phyloP scores from a whole-genome alignment of 1,139 yeast species.

The Hyphopichia pseudoburtonii region DNA sequence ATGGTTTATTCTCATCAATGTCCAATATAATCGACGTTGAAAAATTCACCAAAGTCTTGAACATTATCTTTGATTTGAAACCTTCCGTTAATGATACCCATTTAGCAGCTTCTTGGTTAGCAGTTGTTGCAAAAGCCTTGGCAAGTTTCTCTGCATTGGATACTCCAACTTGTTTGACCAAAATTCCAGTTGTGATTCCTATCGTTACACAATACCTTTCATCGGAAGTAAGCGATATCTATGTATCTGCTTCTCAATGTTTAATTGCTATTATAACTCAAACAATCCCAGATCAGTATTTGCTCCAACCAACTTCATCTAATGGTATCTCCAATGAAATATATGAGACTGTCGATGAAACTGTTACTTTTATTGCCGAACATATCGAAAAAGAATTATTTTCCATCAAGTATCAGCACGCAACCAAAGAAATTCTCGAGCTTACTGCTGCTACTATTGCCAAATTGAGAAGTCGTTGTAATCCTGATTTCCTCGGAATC shows the following conservation, averaged over 20 bases:
- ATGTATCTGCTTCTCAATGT: constrained; percentile 81
- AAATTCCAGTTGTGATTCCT: constrained; percentile 57
- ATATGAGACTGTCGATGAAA: constrained; percentile 58
- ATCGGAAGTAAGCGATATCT: constrained; percentile 68
- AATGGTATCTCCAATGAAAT: constrained; percentile 41
- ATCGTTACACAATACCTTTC: constrained; percentile 60
- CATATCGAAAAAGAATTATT: constrained; percentile 58
- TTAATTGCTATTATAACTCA: constrained; percentile 72
- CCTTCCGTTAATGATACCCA: constrained; percentile 83
- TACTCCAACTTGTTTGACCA: constrained; percentile 55
- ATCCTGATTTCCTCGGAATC: constrained; percentile 69
- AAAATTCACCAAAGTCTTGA: constrained; percentile 62
- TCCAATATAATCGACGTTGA: constrained; percentile 61
- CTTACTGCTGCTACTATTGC: constrained; percentile 63
- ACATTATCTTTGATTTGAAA: constrained; percentile 72
- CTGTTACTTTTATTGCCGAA: constrained; percentile 48
- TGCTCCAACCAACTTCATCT: constrained; percentile 51
- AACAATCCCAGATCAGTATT: constrained; percentile 58
- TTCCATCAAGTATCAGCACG: constrained; percentile 72
- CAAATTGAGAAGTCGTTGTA: constrained; percentile 64
- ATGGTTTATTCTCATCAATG: constrained; percentile 79
- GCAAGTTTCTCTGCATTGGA: constrained; percentile 65
- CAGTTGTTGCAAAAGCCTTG: constrained; percentile 86
- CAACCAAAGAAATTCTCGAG: constrained; percentile 74
- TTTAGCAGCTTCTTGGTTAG: constrained; percentile 92